Evolutionary conservation across 2,329 filamentous ascomycete genomes (phyloP).

Genomic region (Bretziella fagacearum): DNA sequence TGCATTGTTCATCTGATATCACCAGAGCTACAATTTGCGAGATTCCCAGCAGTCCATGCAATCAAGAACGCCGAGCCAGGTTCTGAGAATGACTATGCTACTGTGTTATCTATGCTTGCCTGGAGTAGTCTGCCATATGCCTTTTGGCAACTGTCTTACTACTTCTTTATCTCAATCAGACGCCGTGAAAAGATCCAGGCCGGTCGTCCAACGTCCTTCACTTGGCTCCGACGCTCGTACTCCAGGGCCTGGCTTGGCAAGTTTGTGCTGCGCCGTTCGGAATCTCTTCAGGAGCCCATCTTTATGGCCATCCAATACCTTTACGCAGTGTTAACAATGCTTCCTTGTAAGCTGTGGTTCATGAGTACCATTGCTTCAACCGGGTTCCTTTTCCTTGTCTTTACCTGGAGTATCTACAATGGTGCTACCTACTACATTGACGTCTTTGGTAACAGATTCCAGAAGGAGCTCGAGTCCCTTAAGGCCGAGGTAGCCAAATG

Average conservation of each 20-base stretch:
- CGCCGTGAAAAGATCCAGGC: slow-evolving; percentile 92
- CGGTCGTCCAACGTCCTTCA: slow-evolving; percentile 89
- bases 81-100: slow-evolving; percentile 64
- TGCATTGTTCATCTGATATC: slow-evolving; percentile 74
- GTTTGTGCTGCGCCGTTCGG: slow-evolving; percentile 62
- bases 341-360: slow-evolving; percentile 92
- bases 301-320: slow-evolving; percentile 94
- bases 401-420: slow-evolving; percentile 90
- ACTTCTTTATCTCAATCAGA: slow-evolving; percentile 87
- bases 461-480: slow-evolving; percentile 84
- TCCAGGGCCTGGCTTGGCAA: slow-evolving; percentile 77
- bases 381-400: slow-evolving; percentile 62
- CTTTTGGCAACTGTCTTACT: slow-evolving; percentile 83
- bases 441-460: slow-evolving; percentile 89
- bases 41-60: slow-evolving; percentile 71
- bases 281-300: slow-evolving; percentile 60
- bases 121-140: slow-evolving; percentile 92
- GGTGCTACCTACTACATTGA: slow-evolving; percentile 97
- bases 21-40: slow-evolving; percentile 42
- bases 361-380: slow-evolving; percentile 68
- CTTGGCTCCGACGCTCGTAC: slow-evolving; percentile 87
- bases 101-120: slow-evolving; percentile 66
- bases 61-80: slow-evolving; percentile 54
- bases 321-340: slow-evolving; percentile 83
- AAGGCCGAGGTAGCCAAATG: slow-evolving; percentile 78